These are phyloP conservation scores for Selaginella moellendorffii DNA, from an alignment of 75 land plant species.

Conservation along the genomic window DNA sequence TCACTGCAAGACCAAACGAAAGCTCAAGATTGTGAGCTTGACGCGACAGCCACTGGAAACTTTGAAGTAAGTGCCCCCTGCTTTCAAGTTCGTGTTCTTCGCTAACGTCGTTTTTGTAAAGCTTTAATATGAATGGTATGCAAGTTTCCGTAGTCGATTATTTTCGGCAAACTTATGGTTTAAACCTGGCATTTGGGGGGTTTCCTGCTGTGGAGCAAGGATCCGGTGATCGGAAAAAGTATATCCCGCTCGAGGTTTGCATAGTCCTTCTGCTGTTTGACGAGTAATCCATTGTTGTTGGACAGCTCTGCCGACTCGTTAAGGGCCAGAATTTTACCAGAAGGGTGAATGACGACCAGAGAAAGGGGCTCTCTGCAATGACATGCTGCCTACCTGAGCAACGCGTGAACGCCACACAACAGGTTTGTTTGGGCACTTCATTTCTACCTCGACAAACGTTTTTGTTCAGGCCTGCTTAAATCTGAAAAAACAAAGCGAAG, in stretches of 20 bases:
- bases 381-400: slow-evolving; percentile 14
- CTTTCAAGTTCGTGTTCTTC: background rate
- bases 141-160: slow-evolving; percentile 14
- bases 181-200: slow-evolving; percentile 1
- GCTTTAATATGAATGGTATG: slow-evolving; percentile 20
- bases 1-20: slow-evolving; percentile 13
- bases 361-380: slow-evolving; percentile 5
- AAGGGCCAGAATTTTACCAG: slow-evolving; percentile 11
- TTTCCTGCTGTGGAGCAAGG: slow-evolving; percentile 20
- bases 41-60: slow-evolving; percentile 10
- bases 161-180: slow-evolving; percentile 10
- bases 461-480: background rate
- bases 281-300: background rate
- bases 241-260: slow-evolving; percentile 19
- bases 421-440: slow-evolving; percentile 8
- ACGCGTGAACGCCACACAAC: slow-evolving; percentile 1
- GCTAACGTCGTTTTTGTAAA: slow-evolving; percentile 7
- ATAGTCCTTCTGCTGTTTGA: background rate
- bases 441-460: background rate
- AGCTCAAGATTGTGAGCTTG: slow-evolving; percentile 10
- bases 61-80: slow-evolving; percentile 8
- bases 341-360: slow-evolving; percentile 12
- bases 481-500: background rate
- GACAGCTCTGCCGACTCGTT: slow-evolving; percentile 15
- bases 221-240: slow-evolving; percentile 12